phyloP scores from a whole-genome alignment of 106 monocot genomes.

The Triglochin maritima region DNA sequence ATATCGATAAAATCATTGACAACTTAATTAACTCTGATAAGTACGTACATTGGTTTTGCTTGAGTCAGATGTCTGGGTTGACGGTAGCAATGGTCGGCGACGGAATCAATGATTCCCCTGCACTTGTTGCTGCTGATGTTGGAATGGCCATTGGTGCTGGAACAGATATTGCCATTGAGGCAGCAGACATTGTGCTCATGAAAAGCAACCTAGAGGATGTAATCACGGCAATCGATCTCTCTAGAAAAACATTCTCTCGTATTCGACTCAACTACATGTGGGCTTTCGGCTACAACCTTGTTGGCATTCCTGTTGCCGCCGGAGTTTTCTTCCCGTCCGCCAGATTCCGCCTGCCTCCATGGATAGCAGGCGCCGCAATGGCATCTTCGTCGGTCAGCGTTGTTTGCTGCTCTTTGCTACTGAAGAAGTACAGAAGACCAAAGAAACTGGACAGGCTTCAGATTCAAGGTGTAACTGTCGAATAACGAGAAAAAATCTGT shows the following conservation, averaged over 20 bases:
- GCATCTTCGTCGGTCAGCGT: slow-evolving; percentile 92
- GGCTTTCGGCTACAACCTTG: slow-evolving; percentile 88
- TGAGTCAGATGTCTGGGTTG: slow-evolving; percentile 67
- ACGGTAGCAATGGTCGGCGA: slow-evolving; percentile 96
- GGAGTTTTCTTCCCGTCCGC: slow-evolving; percentile 68
- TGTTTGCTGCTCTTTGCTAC: slow-evolving; percentile 67
- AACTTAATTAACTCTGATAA: no score
- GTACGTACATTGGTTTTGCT: no score
- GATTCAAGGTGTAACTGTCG: slow-evolving; percentile 38
- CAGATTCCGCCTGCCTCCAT: slow-evolving; percentile 66
- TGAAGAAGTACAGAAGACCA: slow-evolving; percentile 68
- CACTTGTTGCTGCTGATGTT: slow-evolving; percentile 80
- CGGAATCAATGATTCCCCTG: slow-evolving; percentile 90
- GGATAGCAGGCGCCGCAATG: slow-evolving; percentile 88
- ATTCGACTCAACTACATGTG: slow-evolving; percentile 84
- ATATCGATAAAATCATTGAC: no score
- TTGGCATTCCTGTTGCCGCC: slow-evolving; percentile 88
- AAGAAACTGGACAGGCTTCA: slow-evolving; percentile 41
- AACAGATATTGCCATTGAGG: slow-evolving; percentile 87
- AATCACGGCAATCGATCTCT: slow-evolving; percentile 83
- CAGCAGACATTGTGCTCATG: slow-evolving; percentile 97
- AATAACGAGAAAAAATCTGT: neutral
- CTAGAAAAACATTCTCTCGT: slow-evolving; percentile 64
- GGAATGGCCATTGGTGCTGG: slow-evolving; percentile 94
- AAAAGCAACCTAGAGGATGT: slow-evolving; percentile 92